Evolutionary conservation across 2,329 filamentous ascomycete species (phyloP).

Genomic region (Colletotrichum somersetense): DNA sequence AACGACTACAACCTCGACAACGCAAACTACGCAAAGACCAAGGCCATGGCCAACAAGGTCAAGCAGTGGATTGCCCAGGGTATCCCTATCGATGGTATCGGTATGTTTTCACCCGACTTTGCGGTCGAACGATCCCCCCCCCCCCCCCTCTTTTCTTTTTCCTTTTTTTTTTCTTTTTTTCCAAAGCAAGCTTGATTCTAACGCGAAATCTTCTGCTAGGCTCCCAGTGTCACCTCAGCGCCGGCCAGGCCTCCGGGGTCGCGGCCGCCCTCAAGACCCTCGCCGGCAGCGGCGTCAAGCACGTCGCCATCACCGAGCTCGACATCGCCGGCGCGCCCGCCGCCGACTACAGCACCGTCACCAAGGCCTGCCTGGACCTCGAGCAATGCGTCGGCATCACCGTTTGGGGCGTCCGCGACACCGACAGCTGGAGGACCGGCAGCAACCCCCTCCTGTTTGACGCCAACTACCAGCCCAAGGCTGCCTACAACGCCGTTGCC

Average conservation of each 20-base stretch:
- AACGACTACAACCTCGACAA: constrained; percentile 79
- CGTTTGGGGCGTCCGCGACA: constrained; percentile 68
- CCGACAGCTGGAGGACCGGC: constrained; percentile 64
- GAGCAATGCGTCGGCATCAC: constrained; percentile 75
- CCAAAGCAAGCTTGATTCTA: background rate
- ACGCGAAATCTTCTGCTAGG: background rate
- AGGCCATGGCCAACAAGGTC: constrained; percentile 54
- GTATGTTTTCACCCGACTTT: constrained; percentile 22
- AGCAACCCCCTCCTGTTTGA: constrained; percentile 68
- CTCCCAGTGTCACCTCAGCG: background rate
- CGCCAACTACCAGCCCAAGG: constrained; percentile 63
- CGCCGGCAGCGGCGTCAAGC: constrained; percentile 61
- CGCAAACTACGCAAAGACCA: constrained; percentile 69
- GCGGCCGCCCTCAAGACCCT: constrained; percentile 58
- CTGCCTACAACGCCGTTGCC: constrained; percentile 53
- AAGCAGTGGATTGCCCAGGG: background rate
- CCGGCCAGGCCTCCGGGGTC: background rate
- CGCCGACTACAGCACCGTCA: constrained; percentile 68
- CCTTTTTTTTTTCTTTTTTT: too few species aligned
- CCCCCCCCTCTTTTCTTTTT: too few species aligned
- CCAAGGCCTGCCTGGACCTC: constrained; percentile 69
- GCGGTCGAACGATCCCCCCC: background rate
- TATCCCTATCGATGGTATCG: background rate
- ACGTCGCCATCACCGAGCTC: constrained; percentile 54
- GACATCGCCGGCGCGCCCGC: constrained; percentile 71